Percentiles rank a stretch among this genome's conserved stretches.
Evolutionary conservation across 805 yeast genomes (phyloP).

Genomic region (Pichia pseudocactophila): DNA sequence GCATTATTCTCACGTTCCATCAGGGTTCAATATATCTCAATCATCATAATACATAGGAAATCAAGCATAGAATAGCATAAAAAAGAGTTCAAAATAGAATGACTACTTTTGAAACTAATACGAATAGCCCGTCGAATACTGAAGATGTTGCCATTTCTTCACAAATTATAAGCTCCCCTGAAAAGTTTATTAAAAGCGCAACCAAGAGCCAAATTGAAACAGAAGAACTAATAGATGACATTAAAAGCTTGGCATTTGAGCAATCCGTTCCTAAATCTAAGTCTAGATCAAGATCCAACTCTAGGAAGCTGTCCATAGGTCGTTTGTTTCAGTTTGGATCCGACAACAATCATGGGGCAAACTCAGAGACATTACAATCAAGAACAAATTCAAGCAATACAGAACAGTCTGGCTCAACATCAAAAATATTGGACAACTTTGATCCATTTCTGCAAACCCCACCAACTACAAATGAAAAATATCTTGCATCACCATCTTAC

Average conservation of each 20-base stretch:
- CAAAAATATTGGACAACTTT: slow-evolving; percentile 19
- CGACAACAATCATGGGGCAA: slow-evolving; percentile 9
- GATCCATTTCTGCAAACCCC: slow-evolving; percentile 17
- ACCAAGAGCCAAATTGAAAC: neutral
- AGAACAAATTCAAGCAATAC: slow-evolving; percentile 4
- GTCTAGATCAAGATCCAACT: slow-evolving; percentile 33
- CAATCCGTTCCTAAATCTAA: slow-evolving; percentile 15
- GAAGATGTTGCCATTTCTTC: neutral
- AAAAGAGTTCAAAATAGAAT: no score
- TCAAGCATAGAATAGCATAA: no score
- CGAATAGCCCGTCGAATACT: no score
- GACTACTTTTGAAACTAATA: no score
- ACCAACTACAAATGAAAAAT: slow-evolving; percentile 12
- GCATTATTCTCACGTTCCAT: no score
- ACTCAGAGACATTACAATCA: slow-evolving; percentile 2
- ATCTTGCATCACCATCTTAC: slow-evolving; percentile 2
- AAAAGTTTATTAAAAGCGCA: neutral
- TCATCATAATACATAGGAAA: no score
- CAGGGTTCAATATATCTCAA: no score
- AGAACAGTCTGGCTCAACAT: slow-evolving; percentile 12
- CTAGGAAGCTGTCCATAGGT: slow-evolving; percentile 29
- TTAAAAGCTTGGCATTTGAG: slow-evolving; percentile 4
- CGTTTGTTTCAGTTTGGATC: slow-evolving; percentile 32
- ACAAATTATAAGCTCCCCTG: slow-evolving; percentile 9
- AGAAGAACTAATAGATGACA: slow-evolving; percentile 1